These are phyloP conservation scores for Hortiboletus campestris DNA, from an alignment of 768 basidiomycete genomes.

Conservation along the genomic window DNA sequence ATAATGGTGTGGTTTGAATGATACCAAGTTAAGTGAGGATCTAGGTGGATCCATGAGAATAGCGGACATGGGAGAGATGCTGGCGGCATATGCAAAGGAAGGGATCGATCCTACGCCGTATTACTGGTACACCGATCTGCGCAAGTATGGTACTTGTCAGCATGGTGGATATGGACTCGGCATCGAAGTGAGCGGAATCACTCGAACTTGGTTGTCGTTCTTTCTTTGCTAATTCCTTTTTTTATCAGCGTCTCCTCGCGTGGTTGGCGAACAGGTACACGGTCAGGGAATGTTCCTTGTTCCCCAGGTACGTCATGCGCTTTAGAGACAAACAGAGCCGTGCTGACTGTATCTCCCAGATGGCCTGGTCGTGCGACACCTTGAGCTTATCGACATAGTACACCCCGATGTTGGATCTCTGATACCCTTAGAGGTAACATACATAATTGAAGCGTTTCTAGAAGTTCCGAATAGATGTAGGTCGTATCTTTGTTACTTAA, in stretches of 20 bases:
- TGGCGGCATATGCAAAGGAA: constrained; percentile 87
- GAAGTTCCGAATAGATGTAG: not conserved
- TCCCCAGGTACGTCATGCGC: constrained; percentile 61
- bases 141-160: constrained; percentile 97
- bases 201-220: not conserved
- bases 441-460: not conserved
- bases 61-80: constrained; percentile 76
- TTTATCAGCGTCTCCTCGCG: constrained; percentile 82
- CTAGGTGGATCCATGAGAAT: constrained; percentile 89
- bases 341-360: constrained; percentile 37
- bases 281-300: constrained; percentile 87
- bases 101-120: constrained; percentile 88
- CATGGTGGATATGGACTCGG: constrained; percentile 99
- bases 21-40: not conserved
- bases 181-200: constrained; percentile 61
- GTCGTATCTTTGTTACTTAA: not conserved
- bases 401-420: not conserved
- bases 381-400: constrained; percentile 32
- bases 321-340: not conserved
- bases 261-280: constrained; percentile 95
- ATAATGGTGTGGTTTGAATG: not conserved
- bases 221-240: not conserved
- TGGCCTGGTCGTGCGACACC: constrained; percentile 89
- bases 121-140: constrained; percentile 97
- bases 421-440: constrained; percentile 13